Evolutionary conservation across 2,329 filamentous ascomycete species (phyloP).

Genomic region (Beauveria sp.): DNA sequence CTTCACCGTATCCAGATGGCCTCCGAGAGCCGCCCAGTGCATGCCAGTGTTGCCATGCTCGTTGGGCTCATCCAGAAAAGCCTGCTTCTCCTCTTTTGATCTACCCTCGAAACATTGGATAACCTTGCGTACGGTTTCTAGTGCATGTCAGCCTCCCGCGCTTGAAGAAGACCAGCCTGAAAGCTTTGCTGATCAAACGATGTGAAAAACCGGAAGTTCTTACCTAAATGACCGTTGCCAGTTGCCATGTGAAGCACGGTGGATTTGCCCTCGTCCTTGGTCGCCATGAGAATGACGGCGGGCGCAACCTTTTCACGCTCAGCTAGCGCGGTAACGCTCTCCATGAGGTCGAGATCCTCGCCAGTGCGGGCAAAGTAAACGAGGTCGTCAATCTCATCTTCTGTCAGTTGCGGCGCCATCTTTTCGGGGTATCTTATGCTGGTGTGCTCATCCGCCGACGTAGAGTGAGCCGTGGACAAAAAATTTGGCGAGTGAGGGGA

Average conservation of each 20-base stretch:
- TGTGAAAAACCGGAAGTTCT: conserved; percentile 13
- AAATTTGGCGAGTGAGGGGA: conserved; percentile 30
- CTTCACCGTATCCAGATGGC: conserved; percentile 75
- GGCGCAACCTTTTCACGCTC: conserved; percentile 51
- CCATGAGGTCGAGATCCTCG: conserved; percentile 61
- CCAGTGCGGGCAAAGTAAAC: conserved; percentile 78
- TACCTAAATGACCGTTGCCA: conserved; percentile 81
- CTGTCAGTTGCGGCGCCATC: conserved; percentile 51
- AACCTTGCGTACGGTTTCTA: conserved; percentile 38
- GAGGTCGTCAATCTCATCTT: conserved; percentile 84
- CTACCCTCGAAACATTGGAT: conserved; percentile 34
- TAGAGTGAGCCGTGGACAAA: conserved; percentile 15
- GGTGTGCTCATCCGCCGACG: neutral
- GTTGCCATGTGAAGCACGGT: conserved; percentile 88
- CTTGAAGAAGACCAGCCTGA: neutral
- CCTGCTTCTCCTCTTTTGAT: conserved; percentile 33
- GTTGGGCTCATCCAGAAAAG: conserved; percentile 64
- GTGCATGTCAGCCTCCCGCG: conserved; percentile 7
- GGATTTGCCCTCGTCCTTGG: conserved; percentile 66
- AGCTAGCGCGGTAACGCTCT: conserved; percentile 50
- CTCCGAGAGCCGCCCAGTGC: conserved; percentile 90
- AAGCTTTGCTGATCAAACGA: neutral
- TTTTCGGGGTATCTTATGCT: conserved; percentile 8
- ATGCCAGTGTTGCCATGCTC: conserved; percentile 81
- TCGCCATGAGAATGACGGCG: conserved; percentile 59